These are phyloP conservation scores for Metschnikowia drakensbergensis DNA, from an alignment of 805 yeast species.

Conservation along the genomic window DNA sequence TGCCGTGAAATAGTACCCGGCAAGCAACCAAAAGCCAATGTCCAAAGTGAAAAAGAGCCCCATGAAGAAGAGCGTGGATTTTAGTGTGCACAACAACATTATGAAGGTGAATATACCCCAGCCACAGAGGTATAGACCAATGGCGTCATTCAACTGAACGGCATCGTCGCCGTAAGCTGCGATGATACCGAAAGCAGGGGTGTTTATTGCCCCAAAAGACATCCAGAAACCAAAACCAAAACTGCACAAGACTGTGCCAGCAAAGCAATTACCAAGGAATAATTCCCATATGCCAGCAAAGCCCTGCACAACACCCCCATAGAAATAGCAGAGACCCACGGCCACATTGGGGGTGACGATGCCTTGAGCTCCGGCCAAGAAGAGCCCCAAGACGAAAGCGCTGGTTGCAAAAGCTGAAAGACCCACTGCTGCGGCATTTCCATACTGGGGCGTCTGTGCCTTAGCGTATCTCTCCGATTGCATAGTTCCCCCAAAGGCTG, in stretches of 20 bases:
- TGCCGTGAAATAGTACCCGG: constrained; percentile 49
- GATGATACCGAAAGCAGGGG: constrained; percentile 54
- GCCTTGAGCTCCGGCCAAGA: constrained; percentile 44
- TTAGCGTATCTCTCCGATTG: constrained; percentile 44
- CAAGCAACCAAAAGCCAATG: constrained; percentile 49
- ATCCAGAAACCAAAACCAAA: constrained; percentile 54
- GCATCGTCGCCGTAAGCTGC: constrained; percentile 42
- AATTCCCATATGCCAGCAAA: constrained; percentile 52
- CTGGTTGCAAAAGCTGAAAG: constrained; percentile 46
- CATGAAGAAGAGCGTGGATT: constrained; percentile 49
- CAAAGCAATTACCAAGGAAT: constrained; percentile 52
- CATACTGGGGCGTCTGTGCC: constrained; percentile 35
- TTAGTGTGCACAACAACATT: constrained; percentile 51
- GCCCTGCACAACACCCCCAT: constrained; percentile 48
- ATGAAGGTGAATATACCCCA: constrained; percentile 64
- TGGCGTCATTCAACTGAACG: constrained; percentile 44
- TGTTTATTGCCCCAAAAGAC: constrained; percentile 44
- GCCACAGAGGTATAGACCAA: constrained; percentile 57
- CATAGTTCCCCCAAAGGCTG: constrained; percentile 61
- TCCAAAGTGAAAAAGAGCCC: constrained; percentile 51
- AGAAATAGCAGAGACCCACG: constrained; percentile 45
- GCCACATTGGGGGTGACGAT: constrained; percentile 41
- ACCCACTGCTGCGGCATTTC: constrained; percentile 54
- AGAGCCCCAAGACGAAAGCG: constrained; percentile 46
- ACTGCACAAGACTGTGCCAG: constrained; percentile 48